These are phyloP conservation scores for Entomophthora muscae DNA, from an alignment of 371 early-diverging fungal genomes.

Conservation along the genomic window DNA sequence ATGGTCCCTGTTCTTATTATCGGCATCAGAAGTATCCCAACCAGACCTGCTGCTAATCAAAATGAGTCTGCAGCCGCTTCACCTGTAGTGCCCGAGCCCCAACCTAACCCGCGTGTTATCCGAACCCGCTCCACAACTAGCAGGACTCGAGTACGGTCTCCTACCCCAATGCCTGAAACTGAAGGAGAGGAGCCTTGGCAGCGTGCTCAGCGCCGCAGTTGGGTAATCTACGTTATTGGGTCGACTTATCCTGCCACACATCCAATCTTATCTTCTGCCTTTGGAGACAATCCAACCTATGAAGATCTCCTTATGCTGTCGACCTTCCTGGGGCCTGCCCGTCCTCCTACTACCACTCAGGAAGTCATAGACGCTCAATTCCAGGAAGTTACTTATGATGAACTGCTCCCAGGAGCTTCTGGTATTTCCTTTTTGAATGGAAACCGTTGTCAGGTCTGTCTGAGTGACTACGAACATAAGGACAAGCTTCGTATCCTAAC, in stretches of 20 bases:
- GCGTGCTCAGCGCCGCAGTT: constrained; percentile 8
- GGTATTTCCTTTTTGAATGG: constrained; percentile 16
- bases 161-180: constrained; percentile 2
- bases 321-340: constrained; percentile 33
- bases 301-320: constrained; percentile 37
- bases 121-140: background rate
- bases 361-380: constrained; percentile 24
- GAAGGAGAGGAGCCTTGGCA: background rate
- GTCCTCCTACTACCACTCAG: constrained; percentile 30
- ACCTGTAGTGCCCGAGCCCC: background rate
- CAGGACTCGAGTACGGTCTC: background rate
- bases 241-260: constrained; percentile 13
- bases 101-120: background rate
- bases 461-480: constrained; percentile 63
- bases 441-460: constrained; percentile 40
- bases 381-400: constrained; percentile 18
- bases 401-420: constrained; percentile 14
- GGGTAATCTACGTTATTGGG: constrained; percentile 15
- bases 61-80: background rate
- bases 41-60: background rate
- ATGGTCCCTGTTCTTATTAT: constrained; percentile 15
- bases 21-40: constrained; percentile 11
- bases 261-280: constrained; percentile 11
- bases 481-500: constrained; percentile 59
- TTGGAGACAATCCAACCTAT: constrained; percentile 17